Base-by-base conservation (phyloP, 208 protist species). In the Acanthamoeba pearcei region DNA sequence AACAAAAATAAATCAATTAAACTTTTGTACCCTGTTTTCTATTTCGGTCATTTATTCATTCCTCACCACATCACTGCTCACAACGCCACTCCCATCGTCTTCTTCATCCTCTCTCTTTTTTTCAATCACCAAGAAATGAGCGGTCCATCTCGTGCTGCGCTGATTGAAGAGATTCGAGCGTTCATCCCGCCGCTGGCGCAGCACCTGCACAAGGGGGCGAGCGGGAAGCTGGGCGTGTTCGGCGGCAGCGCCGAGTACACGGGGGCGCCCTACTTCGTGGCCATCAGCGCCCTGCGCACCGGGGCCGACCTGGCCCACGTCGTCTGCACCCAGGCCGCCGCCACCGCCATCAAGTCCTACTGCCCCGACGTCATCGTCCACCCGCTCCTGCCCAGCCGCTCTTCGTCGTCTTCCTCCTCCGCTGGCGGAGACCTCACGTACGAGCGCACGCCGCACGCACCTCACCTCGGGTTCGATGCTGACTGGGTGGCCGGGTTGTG, bases 231-330 rank as follows among this genome's bases (percentile, higher is more conserved):
- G 17, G 97, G 70, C 5, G 95, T 98, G 0, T 19, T 98, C 10
- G 98, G 98, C 29, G 98, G 98, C 9, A 97, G 95, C 66, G 55
- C 94, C 62, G 98, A 98, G 74, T 98, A 98, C 86, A 98, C 98
- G 35, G 98, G 98, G 27, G 98, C 98, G n/a, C 98, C 98, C 22
- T 98, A 95, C 86, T 98, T 97, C 94, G 95, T 97, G 9, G 97
- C 96, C 42, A 95, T 97, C 19, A 89, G 95, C 0, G 86, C 97
- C 29, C 92, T 98, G 29, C 95, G 95, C 51, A 27, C 94, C 0
- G 98, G 98, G n/a, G 95, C 95, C 46, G 98, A 98, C 85, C 90
- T 98, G n/a, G 68, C 80, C 49, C 96, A 98, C 82, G 96, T 98
- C n/a, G 98, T 98, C 91, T 98, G 97, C 76, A 85, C 95, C 49